These are phyloP conservation scores for Hanseniaspora gamundiae DNA, from an alignment of 1,139 yeast genomes.

Conservation along the genomic window DNA sequence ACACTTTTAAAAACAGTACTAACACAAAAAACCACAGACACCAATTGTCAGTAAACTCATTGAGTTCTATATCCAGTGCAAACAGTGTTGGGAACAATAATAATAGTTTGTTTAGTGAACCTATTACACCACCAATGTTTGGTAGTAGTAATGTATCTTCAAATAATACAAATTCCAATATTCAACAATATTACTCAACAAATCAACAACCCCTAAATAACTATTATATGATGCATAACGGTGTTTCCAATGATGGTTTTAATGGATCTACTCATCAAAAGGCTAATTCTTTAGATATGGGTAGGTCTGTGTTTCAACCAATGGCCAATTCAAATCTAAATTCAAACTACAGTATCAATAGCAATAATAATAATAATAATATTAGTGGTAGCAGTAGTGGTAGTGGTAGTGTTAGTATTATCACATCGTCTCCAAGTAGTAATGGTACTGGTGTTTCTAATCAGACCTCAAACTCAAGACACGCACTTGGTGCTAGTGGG, in stretches of 20 bases:
- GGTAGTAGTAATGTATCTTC: neutral
- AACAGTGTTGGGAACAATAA: neutral
- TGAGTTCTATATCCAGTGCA: neutral
- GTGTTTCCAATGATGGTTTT: neutral
- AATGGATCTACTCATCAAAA: conserved; percentile 18
- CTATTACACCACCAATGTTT: neutral
- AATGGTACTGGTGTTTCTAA: conserved; percentile 3
- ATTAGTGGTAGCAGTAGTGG: conserved; percentile 1
- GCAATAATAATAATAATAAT: conserved; percentile 1
- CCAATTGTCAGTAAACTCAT: conserved; percentile 1
- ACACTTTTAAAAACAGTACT: neutral
- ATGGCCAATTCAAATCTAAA: conserved; percentile 10
- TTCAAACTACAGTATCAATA: conserved; percentile 2
- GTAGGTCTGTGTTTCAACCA: conserved; percentile 13
- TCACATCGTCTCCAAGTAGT: conserved; percentile 4
- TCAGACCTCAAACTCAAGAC: neutral
- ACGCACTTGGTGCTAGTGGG: conserved; percentile 4
- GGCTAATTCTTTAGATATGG: conserved; percentile 23
- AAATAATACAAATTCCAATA: neutral
- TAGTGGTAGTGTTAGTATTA: neutral
- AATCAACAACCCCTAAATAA: neutral
- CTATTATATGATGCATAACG: neutral
- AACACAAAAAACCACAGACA: neutral
- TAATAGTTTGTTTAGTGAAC: neutral
- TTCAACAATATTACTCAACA: neutral